Evolutionary conservation across 2,329 filamentous ascomycete species (phyloP).

Genomic region (Calonectria honghensis): DNA sequence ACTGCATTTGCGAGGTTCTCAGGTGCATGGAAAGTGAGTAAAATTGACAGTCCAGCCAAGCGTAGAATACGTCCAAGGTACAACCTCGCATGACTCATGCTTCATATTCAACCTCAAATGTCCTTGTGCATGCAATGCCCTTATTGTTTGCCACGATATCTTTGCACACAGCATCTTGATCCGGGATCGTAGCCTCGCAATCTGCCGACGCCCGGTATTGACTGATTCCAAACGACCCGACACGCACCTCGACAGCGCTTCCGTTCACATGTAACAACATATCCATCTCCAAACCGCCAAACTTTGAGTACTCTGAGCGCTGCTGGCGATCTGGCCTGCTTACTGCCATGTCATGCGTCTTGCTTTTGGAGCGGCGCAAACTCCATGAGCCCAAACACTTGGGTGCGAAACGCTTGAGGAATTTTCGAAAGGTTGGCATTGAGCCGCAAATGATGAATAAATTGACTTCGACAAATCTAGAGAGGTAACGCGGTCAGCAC

Average conservation of each 20-base stretch:
- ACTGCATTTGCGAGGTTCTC: too few relatives aligned
- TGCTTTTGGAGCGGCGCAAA: neutral
- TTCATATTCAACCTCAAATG: neutral
- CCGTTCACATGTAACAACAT: neutral
- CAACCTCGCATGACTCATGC: neutral
- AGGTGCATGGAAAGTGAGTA: too few relatives aligned
- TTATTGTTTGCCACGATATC: neutral
- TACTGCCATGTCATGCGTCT: neutral
- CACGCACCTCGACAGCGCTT: neutral
- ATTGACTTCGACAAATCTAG: slow-evolving; percentile 62
- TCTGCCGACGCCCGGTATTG: neutral
- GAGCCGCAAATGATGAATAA: slow-evolving; percentile 64
- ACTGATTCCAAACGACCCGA: neutral
- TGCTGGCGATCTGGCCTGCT: neutral
- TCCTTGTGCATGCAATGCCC: neutral
- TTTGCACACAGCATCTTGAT: neutral
- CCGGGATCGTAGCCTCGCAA: neutral
- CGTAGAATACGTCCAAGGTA: neutral
- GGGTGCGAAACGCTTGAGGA: slow-evolving; percentile 59
- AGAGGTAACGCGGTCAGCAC: neutral
- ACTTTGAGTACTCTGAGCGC: neutral
- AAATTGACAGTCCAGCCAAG: neutral
- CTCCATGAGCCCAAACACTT: slow-evolving; percentile 48
- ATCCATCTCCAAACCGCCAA: neutral
- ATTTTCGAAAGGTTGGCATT: slow-evolving; percentile 61